phyloP scores from a whole-genome alignment of 345 rosid species.

The Sonneratia alba region DNA sequence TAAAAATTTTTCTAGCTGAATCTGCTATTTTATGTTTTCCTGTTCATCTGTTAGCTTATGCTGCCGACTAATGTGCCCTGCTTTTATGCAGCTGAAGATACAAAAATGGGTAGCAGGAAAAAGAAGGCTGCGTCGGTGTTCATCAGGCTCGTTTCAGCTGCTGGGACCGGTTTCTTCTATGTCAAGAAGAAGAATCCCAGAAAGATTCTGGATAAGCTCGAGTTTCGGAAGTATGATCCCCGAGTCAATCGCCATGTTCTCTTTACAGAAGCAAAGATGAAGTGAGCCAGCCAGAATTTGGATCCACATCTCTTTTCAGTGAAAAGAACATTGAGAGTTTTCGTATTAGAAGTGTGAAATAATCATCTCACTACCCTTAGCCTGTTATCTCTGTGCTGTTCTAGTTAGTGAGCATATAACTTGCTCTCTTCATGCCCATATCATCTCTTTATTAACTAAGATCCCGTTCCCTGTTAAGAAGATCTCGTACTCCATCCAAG shows the following conservation, averaged over 20 bases:
- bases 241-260: conserved; percentile 87
- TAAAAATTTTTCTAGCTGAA: too few species aligned
- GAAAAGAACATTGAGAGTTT: neutral
- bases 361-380: neutral
- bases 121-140: conserved; percentile 77
- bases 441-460: neutral
- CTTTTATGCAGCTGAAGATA: neutral
- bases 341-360: neutral
- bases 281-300: conserved; percentile 24
- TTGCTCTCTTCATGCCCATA: neutral
- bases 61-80: neutral
- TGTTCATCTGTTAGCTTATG: neutral
- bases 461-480: neutral
- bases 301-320: neutral
- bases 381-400: neutral
- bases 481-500: neutral
- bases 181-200: conserved; percentile 87
- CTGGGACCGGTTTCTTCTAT: conserved; percentile 95
- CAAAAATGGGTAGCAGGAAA: conserved; percentile 78
- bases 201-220: conserved; percentile 71
- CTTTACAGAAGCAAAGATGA: conserved; percentile 91
- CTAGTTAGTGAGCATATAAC: neutral
- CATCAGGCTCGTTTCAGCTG: conserved; percentile 84
- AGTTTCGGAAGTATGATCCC: conserved; percentile 89
- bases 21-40: neutral